These are phyloP conservation scores for Cucurbita maxima DNA, from an alignment of 306 rosid genomes.

Conservation along the genomic window DNA sequence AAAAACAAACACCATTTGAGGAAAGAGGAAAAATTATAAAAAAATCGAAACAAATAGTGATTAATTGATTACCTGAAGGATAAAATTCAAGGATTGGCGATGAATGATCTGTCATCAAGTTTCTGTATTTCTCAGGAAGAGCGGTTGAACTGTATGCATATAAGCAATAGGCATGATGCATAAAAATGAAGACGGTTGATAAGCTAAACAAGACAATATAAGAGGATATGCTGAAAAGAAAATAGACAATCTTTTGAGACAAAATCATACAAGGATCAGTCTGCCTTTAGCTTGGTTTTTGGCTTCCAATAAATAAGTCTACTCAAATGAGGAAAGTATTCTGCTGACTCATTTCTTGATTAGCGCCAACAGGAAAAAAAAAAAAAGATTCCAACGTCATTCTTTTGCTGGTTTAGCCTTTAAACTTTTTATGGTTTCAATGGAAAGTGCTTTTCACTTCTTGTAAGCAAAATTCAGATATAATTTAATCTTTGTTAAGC, in stretches of 20 bases:
- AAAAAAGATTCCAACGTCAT: background rate
- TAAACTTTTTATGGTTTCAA: background rate
- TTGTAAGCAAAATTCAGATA: background rate
- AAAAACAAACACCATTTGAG: background rate
- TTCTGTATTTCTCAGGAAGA: constrained; percentile 67
- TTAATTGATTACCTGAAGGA: constrained; percentile 52
- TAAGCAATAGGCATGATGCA: constrained; percentile 3
- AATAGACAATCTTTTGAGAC: background rate
- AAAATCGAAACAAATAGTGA: constrained; percentile 7
- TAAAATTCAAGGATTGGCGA: constrained; percentile 69
- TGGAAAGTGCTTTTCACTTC: background rate
- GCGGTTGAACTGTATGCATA: constrained; percentile 64
- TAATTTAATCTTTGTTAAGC: background rate
- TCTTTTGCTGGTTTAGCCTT: background rate
- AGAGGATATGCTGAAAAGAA: background rate
- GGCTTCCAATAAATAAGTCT: background rate
- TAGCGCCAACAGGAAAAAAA: background rate
- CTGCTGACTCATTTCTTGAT: background rate
- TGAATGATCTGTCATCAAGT: constrained; percentile 68
- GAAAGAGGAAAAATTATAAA: background rate
- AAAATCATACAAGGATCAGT: background rate
- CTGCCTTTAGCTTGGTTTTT: background rate
- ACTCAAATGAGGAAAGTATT: background rate
- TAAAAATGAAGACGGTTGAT: background rate
- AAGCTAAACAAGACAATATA: background rate